Evolutionary conservation across 2,329 filamentous ascomycete species (phyloP), one percentile per base, ranked within the genome.

Genomic region (Neonectria punicea): DNA sequence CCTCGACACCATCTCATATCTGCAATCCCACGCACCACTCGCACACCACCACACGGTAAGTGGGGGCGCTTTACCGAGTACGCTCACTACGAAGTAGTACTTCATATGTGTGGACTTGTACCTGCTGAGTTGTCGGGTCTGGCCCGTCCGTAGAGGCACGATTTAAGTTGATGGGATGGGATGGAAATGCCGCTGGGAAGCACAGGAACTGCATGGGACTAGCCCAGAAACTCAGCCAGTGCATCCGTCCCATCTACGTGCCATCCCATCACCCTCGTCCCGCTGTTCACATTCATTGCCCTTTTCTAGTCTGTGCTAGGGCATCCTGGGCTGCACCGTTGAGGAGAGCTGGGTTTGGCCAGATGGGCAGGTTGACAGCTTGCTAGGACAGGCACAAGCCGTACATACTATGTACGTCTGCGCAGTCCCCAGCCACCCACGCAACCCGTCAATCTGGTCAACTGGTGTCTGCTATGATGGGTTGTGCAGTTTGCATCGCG

Each of bases 331-430:
- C 55, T 39, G 34, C 34, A 51, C 50, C 34, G 30, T 36, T 44
- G 44, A 50, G 55, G 20, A 13, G 55, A 58, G 44, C 20, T 39
- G 53, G 41, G 25, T 2, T 25, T 46, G 25, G 46, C 22, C 25
- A 28, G 46, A 28, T 49, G 46, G 44, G 25, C 25, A 25, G 25
- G 32, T 36, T 63, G 60, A 54, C 54, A 53, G 61, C 25, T 64
- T 43, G 25, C 56, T 49, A 55, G 61, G 55, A 63, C 61, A 59
- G 61, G 55, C 61, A 54, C 61, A 41, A 39, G 36, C 54, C 54
- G 50, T 53, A 25, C 25, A 25, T 25, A 25, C 5, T 25, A 25
- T 25, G 25, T 25, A 63, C 51, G 34, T 63, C 49, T 53, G 44
- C 44, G 53, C 53, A 56, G 41, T 56, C 13, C 34, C 34, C 34